These are phyloP conservation scores for Boletus sp. DNA, from an alignment of 768 basidiomycete species.

Conservation along the genomic window DNA sequence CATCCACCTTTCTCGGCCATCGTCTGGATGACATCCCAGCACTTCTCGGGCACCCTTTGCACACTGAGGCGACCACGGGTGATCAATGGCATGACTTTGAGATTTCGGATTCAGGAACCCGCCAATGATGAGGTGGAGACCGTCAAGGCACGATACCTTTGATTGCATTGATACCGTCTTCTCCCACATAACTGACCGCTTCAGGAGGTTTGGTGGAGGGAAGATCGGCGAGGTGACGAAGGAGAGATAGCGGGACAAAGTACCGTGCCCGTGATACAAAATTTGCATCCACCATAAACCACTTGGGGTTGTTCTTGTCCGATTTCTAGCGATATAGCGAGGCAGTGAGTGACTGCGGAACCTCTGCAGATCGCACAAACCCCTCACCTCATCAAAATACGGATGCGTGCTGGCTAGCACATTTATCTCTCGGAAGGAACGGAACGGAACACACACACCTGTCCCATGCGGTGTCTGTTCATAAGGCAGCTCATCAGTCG, in stretches of 20 bases:
- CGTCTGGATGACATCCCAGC: slow-evolving; percentile 59
- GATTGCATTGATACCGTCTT: slow-evolving; percentile 58
- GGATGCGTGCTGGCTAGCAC: slow-evolving; percentile 58
- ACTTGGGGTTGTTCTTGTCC: slow-evolving; percentile 69
- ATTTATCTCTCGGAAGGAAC: slow-evolving; percentile 7
- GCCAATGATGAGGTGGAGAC: background rate
- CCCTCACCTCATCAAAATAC: slow-evolving; percentile 69
- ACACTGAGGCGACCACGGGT: slow-evolving; percentile 84
- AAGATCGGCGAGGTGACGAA: slow-evolving; percentile 59
- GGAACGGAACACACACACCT: slow-evolving; percentile 43
- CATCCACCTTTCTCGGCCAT: slow-evolving; percentile 79
- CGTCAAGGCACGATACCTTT: slow-evolving; percentile 45
- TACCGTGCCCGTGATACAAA: slow-evolving; percentile 64
- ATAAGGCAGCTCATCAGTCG: slow-evolving; percentile 4
- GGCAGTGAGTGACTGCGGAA: background rate
- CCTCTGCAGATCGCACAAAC: background rate
- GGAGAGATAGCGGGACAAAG: slow-evolving; percentile 76
- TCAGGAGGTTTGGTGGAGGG: slow-evolving; percentile 41
- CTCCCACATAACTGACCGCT: slow-evolving; percentile 65
- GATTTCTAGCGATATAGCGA: slow-evolving; percentile 58
- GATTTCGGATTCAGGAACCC: slow-evolving; percentile 7
- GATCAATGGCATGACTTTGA: slow-evolving; percentile 73
- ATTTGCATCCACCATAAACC: slow-evolving; percentile 89
- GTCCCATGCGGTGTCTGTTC: slow-evolving; percentile 87
- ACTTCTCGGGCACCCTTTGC: slow-evolving; percentile 66